Conservation (phyloP, 2,329 filamentous ascomycete genomes). For the Fusarium tuaranense region DNA sequence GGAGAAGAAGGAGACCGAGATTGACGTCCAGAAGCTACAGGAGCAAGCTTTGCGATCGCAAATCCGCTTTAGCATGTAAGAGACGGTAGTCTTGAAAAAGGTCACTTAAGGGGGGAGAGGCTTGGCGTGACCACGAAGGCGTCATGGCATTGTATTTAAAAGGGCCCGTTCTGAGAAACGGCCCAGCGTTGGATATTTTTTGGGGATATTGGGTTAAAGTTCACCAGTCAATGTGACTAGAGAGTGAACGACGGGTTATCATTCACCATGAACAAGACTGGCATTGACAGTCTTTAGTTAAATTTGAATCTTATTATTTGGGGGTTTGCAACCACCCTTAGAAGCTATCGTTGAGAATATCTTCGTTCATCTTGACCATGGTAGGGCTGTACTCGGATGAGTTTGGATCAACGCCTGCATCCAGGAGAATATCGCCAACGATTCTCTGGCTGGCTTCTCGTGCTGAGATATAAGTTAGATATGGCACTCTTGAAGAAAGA, state of each 20-base stretch:
- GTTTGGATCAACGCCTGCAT: constrained; percentile 74
- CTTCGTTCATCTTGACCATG: constrained; percentile 73
- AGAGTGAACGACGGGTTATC: constrained; percentile 16
- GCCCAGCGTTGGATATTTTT: neutral
- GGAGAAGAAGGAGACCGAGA: constrained; percentile 18
- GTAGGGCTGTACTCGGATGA: constrained; percentile 72
- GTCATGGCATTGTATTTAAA: neutral
- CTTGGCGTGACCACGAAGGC: neutral
- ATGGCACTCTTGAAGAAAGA: neutral
- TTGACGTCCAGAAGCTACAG: constrained; percentile 43
- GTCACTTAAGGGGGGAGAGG: neutral
- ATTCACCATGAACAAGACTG: constrained; percentile 12
- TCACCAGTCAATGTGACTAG: neutral
- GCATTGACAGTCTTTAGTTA: neutral
- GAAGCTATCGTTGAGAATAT: constrained; percentile 73
- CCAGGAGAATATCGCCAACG: constrained; percentile 82
- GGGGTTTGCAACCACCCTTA: constrained; percentile 44
- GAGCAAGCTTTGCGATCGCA: constrained; percentile 45
- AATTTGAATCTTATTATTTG: neutral
- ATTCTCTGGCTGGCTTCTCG: constrained; percentile 85
- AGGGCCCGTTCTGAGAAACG: neutral
- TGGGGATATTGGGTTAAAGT: neutral
- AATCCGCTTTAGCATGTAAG: constrained; percentile 42
- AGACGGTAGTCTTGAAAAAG: neutral
- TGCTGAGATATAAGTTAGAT: constrained; percentile 58